These are phyloP conservation scores for Danielozyma ontarioensis DNA, from an alignment of 805 yeast species.

Conservation along the genomic window DNA sequence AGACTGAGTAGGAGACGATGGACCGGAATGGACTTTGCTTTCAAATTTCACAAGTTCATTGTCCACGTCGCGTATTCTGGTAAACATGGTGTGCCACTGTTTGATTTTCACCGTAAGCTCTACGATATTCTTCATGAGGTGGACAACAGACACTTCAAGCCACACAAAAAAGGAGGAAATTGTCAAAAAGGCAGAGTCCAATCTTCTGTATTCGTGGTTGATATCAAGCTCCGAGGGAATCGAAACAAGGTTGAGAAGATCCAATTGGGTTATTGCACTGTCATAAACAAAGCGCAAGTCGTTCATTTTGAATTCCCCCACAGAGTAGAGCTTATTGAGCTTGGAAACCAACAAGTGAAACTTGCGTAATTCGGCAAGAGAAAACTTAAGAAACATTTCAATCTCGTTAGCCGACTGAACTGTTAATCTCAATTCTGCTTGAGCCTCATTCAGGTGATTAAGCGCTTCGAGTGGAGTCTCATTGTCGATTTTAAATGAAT, in stretches of 20 bases:
- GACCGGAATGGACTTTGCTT: slow-evolving; percentile 9
- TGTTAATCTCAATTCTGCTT: slow-evolving; percentile 21
- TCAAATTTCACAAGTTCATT: slow-evolving; percentile 20
- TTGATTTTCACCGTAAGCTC: background rate
- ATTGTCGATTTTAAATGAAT: slow-evolving; percentile 7
- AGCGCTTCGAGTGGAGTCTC: slow-evolving; percentile 30
- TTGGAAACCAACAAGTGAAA: slow-evolving; percentile 24
- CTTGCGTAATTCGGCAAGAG: slow-evolving; percentile 36
- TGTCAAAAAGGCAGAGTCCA: background rate
- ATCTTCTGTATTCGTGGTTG: background rate
- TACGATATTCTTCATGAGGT: background rate
- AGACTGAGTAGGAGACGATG: background rate
- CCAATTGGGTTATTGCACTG: slow-evolving; percentile 3
- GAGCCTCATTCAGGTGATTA: slow-evolving; percentile 14
- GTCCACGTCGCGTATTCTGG: background rate
- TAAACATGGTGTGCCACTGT: background rate
- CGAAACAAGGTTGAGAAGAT: background rate
- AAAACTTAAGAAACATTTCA: slow-evolving; percentile 43
- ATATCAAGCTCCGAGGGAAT: background rate
- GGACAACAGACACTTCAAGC: slow-evolving; percentile 17
- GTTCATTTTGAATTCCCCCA: slow-evolving; percentile 26
- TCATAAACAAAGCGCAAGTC: slow-evolving; percentile 25
- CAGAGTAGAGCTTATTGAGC: slow-evolving; percentile 31
- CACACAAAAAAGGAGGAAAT: slow-evolving; percentile 4
- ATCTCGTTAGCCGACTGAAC: slow-evolving; percentile 30